These are phyloP conservation scores for Vigna radiata DNA, from an alignment of 306 rosid species.

Conservation along the genomic window DNA sequence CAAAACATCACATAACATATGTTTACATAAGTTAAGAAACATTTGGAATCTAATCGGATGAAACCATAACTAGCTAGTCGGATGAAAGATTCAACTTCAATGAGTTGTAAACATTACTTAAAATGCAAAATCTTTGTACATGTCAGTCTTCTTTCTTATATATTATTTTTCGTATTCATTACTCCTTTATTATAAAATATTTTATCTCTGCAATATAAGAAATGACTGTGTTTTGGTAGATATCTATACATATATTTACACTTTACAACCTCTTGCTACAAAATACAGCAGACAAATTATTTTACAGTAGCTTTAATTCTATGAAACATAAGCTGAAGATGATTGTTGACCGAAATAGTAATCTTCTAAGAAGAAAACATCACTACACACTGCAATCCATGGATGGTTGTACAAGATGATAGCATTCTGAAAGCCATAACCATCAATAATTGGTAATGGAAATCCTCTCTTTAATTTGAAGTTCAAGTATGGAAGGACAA, in stretches of 20 bases:
- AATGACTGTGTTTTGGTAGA: too few species aligned
- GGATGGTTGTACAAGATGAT: constrained; percentile 56
- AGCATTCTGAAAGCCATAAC: constrained; percentile 61
- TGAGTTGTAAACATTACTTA: too few species aligned
- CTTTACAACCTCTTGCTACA: constrained; percentile 2
- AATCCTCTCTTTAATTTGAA: constrained; percentile 60
- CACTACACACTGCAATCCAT: constrained; percentile 61
- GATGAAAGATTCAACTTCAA: too few species aligned
- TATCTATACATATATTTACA: background rate
- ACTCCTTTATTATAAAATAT: too few species aligned
- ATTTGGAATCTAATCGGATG: too few species aligned
- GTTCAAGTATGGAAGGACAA: constrained; percentile 63
- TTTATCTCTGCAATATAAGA: too few species aligned
- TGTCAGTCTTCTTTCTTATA: too few species aligned
- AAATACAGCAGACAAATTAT: background rate
- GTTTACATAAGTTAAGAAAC: too few species aligned
- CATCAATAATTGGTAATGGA: constrained; percentile 64
- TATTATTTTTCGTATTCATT: too few species aligned
- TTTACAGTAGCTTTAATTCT: background rate
- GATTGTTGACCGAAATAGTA: constrained; percentile 36
- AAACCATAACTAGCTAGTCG: too few species aligned
- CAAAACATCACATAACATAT: too few species aligned
- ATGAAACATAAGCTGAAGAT: constrained; percentile 27
- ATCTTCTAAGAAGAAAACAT: constrained; percentile 49
- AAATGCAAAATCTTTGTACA: too few species aligned